Evolutionary conservation across 352 stramenopile genomes (phyloP).

Genomic region (Globisporangium splendens): DNA sequence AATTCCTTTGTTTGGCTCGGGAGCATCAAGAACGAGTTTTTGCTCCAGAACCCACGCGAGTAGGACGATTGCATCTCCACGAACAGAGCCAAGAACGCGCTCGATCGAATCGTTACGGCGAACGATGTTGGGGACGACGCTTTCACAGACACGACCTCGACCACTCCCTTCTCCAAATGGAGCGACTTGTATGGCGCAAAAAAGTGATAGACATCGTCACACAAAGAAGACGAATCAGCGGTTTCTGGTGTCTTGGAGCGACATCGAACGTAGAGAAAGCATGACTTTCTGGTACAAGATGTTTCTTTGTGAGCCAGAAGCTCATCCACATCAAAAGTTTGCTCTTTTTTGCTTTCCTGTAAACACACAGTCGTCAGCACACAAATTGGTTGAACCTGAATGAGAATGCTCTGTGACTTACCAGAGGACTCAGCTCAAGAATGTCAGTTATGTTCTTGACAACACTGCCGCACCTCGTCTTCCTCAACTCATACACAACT

Average conservation of each 20-base stretch:
- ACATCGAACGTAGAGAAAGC: conserved; percentile 52
- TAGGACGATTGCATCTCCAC: conserved; percentile 54
- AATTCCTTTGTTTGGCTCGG: conserved; percentile 48
- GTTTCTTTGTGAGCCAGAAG: conserved; percentile 31
- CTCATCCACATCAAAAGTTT: conserved; percentile 22
- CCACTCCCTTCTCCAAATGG: conserved; percentile 26
- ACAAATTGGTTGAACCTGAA: conserved; percentile 6
- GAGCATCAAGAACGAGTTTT: conserved; percentile 77
- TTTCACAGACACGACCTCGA: conserved; percentile 21
- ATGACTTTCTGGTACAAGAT: conserved; percentile 40
- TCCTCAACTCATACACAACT: conserved; percentile 43
- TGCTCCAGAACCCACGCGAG: conserved; percentile 60
- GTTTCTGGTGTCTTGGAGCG: conserved; percentile 7
- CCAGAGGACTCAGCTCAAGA: conserved; percentile 27
- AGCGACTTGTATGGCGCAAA: conserved; percentile 72
- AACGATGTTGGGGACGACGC: conserved; percentile 16
- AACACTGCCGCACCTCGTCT: conserved; percentile 32
- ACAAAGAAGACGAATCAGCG: conserved; percentile 12
- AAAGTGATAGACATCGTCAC: conserved; percentile 57
- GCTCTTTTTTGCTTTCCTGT: conserved; percentile 37
- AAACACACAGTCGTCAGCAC: not conserved
- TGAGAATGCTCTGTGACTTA: conserved; percentile 16
- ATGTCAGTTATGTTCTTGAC: conserved; percentile 34
- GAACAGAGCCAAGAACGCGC: conserved; percentile 66
- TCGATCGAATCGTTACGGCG: conserved; percentile 42